phyloP scores from a whole-genome alignment of 768 basidiomycete species.

The Suillus placidus region DNA sequence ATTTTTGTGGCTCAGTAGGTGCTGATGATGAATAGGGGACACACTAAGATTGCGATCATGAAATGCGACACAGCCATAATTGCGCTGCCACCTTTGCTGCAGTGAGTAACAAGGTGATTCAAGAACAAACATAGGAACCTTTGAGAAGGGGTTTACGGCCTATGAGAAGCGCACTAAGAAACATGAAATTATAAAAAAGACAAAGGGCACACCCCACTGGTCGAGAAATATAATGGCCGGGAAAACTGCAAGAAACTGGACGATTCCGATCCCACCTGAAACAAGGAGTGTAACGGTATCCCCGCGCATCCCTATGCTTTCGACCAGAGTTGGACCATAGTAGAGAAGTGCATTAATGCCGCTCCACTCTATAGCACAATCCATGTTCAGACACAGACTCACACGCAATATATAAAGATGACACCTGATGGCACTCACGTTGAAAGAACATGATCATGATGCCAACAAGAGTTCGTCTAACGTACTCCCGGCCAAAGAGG shows the following conservation, averaged over 20 bases:
- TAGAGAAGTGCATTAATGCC: slow-evolving; percentile 86
- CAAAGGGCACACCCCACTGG: slow-evolving; percentile 47
- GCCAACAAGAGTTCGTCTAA: slow-evolving; percentile 67
- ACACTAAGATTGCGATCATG: slow-evolving; percentile 63
- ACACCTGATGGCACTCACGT: slow-evolving; percentile 47
- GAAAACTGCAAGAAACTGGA: slow-evolving; percentile 75
- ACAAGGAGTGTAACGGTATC: slow-evolving; percentile 64
- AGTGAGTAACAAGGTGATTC: not conserved
- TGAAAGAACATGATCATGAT: slow-evolving; percentile 82
- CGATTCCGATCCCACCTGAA: slow-evolving; percentile 77
- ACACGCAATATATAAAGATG: not conserved
- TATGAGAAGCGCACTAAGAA: slow-evolving; percentile 23
- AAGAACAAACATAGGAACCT: slow-evolving; percentile 29
- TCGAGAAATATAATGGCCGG: slow-evolving; percentile 78
- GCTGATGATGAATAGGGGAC: slow-evolving; percentile 6
- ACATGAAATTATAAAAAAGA: not conserved
- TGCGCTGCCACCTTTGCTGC: slow-evolving; percentile 51
- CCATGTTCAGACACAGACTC: not conserved
- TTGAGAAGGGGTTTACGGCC: slow-evolving; percentile 69
- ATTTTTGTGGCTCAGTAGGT: not conserved
- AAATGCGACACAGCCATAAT: slow-evolving; percentile 69
- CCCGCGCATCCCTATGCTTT: slow-evolving; percentile 62
- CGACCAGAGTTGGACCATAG: slow-evolving; percentile 76
- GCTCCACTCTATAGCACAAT: slow-evolving; percentile 65
- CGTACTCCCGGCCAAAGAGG: slow-evolving; percentile 56